Evolutionary conservation across 225 moss, liverwort and hornwort species (phyloP), one percentile per base, ranked within the genome.

Genomic region (Marchantia paleacea): DNA sequence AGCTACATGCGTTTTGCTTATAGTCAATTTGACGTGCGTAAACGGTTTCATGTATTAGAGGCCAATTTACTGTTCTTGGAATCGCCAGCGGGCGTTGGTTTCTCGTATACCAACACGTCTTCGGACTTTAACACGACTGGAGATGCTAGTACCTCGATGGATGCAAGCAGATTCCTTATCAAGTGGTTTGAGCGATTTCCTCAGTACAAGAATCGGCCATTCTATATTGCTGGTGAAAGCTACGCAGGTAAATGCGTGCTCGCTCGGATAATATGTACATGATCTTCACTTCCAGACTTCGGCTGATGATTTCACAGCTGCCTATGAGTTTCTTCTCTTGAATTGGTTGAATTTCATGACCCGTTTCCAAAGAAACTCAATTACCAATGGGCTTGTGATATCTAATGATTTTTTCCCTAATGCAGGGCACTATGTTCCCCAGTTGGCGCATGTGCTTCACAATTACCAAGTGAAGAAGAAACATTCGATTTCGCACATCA

Each of bases 371-470:
- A 2, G 5, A 39, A 39, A 2, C 39, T 39, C 39, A n/a, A 60
- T n/a, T 1, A 69, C 26, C 3, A 47, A 15, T 73, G 16, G 24
- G 47, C 72, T 50, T 10, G 3, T 73, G 39, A 30, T 13, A 39
- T 47, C 24, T 52, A 26, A 20, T 73, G 19, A 39, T 26, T 0
- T 50, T 14, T 3, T 39, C 7, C 10, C 16, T 47, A 10, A 10
- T 84, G 87, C 89, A 94, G 94, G 94, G 68, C 88, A 95, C 70
- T 95, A 93, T 80, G 82, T 93, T 68, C 93, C 93, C 4, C 88
- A 95, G 79, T 78, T 95, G 84, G 85, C 92, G 79, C 50, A 85
- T 8, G 30, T 80, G 61, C 69, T 95, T 13, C 19, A 57, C 57
- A 13, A 12, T 19, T 5, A 57, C 19, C 67, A 86, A 28, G 83